Evolutionary conservation across 768 basidiomycete species (phyloP).

Genomic region (Psilocybe cubensis): DNA sequence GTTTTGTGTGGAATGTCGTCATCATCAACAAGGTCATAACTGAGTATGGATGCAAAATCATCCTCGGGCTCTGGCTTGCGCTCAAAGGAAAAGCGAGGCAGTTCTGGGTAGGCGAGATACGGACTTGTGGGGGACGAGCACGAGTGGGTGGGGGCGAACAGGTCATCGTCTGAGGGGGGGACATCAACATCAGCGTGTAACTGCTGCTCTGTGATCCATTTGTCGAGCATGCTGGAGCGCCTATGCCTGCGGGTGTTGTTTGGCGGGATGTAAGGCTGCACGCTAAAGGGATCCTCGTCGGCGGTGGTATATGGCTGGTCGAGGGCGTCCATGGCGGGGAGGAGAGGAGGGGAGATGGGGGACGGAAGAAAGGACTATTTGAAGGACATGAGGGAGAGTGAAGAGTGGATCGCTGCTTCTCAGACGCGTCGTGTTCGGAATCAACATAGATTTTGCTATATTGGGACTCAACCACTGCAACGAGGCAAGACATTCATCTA

Average conservation of each 20-base stretch:
- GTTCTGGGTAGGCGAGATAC: slow-evolving; percentile 47
- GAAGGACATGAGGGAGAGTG: slow-evolving; percentile 22
- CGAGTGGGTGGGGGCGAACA: slow-evolving; percentile 5
- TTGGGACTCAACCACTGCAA: slow-evolving; percentile 33
- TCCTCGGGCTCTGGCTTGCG: slow-evolving; percentile 14
- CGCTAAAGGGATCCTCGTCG: slow-evolving; percentile 56
- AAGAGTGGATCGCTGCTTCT: slow-evolving; percentile 15
- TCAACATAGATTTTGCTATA: slow-evolving; percentile 32
- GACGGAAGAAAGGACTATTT: slow-evolving; percentile 3
- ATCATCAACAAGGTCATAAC: slow-evolving; percentile 56
- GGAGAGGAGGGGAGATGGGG: slow-evolving; percentile 10
- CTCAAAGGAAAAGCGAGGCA: slow-evolving; percentile 25
- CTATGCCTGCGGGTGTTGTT: slow-evolving; percentile 37
- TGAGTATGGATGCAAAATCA: slow-evolving; percentile 39
- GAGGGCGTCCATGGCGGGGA: not conserved
- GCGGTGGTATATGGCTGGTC: slow-evolving; percentile 52
- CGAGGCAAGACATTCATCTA: slow-evolving; percentile 32
- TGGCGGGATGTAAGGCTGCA: slow-evolving; percentile 31
- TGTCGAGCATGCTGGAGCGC: slow-evolving; percentile 55
- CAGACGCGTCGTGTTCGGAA: slow-evolving; percentile 34
- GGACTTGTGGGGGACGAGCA: slow-evolving; percentile 35
- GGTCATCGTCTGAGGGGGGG: slow-evolving; percentile 1
- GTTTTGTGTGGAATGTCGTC: slow-evolving; percentile 45
- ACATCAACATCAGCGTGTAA: slow-evolving; percentile 9
- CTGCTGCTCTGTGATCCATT: slow-evolving; percentile 59